phyloP scores from a whole-genome alignment of 768 basidiomycete genomes.

The Rhodotorula graminis region DNA sequence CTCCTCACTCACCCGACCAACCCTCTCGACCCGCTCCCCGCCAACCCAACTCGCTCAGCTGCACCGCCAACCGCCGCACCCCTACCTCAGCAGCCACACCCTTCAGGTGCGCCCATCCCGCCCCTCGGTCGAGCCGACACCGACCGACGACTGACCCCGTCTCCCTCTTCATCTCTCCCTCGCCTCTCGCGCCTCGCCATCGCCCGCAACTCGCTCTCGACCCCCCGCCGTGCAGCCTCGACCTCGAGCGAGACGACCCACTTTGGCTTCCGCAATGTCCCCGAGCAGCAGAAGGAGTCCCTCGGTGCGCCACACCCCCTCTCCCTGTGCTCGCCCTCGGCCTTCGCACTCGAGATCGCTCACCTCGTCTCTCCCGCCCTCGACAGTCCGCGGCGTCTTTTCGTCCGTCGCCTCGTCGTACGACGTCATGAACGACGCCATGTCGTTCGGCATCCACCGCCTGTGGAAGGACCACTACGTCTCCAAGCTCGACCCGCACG shows the following conservation, averaged over 20 bases:
- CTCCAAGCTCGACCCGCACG: slow-evolving; percentile 52
- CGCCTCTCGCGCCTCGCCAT: not conserved
- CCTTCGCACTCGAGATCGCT: not conserved
- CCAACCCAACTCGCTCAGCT: not conserved
- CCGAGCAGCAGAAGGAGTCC: slow-evolving; percentile 77
- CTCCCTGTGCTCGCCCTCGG: not conserved
- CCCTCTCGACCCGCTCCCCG: slow-evolving; percentile 11
- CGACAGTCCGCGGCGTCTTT: slow-evolving; percentile 78
- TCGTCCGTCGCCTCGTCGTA: slow-evolving; percentile 91
- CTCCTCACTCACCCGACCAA: slow-evolving; percentile 1
- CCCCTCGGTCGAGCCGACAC: no score
- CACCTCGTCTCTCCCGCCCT: not conserved
- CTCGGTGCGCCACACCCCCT: slow-evolving; percentile 50
- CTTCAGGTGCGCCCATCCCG: not conserved
- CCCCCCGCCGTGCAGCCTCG: not conserved
- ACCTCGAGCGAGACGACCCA: slow-evolving; percentile 53
- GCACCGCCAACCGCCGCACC: not conserved
- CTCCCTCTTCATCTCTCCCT: not conserved
- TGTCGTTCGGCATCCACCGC: slow-evolving; percentile 90
- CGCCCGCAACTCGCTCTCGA: no score
- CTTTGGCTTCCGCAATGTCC: slow-evolving; percentile 88
- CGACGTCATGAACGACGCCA: slow-evolving; percentile 99
- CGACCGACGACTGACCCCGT: not conserved
- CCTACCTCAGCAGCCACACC: not conserved
- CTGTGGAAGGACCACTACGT: slow-evolving; percentile 89